phyloP scores from a whole-genome alignment of 306 rosid species.

The Medicago truncatula region DNA sequence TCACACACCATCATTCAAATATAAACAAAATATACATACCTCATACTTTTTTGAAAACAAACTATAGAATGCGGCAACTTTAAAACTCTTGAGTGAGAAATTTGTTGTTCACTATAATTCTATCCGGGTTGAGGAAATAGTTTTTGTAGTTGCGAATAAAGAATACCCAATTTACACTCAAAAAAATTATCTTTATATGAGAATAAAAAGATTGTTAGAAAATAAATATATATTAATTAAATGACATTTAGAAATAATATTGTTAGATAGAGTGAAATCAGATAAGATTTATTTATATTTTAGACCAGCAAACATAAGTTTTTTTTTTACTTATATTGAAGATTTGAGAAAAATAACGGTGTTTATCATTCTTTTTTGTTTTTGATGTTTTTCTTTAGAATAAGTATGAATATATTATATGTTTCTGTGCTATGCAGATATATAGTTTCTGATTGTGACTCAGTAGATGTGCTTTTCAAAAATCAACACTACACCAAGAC shows the following conservation, averaged over 20 bases:
- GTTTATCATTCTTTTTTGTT: background rate
- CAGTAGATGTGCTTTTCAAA: conserved; percentile 75
- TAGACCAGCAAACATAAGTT: background rate
- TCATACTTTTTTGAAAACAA: no score
- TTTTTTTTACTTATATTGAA: background rate
- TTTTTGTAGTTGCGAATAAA: no score
- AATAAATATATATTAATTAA: background rate
- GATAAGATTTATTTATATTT: background rate
- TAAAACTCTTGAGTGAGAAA: no score
- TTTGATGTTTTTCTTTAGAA: background rate
- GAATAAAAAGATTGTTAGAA: background rate
- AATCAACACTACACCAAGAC: conserved; percentile 83
- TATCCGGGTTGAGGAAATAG: no score
- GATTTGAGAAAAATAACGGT: background rate
- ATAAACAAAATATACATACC: background rate
- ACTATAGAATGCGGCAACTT: no score
- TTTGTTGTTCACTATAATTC: no score
- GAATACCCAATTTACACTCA: no score
- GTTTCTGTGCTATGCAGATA: conserved; percentile 60
- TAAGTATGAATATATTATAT: conserved; percentile 18
- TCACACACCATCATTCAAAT: background rate
- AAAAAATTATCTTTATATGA: no score
- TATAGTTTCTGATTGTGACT: conserved; percentile 94
- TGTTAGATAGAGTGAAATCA: background rate
- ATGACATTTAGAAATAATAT: background rate